Evolutionary conservation across 352 stramenopile genomes (phyloP), one percentile per base, ranked within the genome.

Genomic region (Pythium grandisporangium): DNA sequence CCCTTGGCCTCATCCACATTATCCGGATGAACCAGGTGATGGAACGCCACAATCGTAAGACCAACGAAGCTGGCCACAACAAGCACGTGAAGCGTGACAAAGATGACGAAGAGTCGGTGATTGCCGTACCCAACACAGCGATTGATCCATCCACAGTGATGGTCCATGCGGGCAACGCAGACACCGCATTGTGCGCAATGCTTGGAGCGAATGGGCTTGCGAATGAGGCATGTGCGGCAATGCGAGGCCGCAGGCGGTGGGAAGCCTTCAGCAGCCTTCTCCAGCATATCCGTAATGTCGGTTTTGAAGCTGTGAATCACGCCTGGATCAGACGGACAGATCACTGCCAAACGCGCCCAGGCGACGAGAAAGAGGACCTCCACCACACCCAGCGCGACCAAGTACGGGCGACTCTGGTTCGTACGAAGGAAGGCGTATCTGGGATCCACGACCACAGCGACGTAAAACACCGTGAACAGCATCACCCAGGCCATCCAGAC

Each of bases 121-220:
- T 94, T 94, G 20, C 56, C 61, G 26, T 70, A 84, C 2, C 83
- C 83, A 11, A 95, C 74, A 33, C 78, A 90, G 0, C 63, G 70
- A 39, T 95, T 92, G 45, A 95, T 81, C 83, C 83, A 95, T 1
- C 70, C 63, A 38, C 83, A 95, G 55, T 95, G 78, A 43, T 95
- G 83, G 43, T 95, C 83, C 48, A 90, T 70, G 6, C 80, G 74
- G n/a, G 70, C 75, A 6, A 95, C 68, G 42, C 80, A 91, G 13
- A 89, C 64, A 19, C 75, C 72, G 48, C 72, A 91, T 33, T 79
- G 63, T 6, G 61, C 55, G 36, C 82, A 93, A 47, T 93, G 82
- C 48, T 92, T 94, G 30, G 74, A 86, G 3, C 81, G 72, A 42
- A 88, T 62, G 0, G 74, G 74, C 22, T 87, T 86, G 32, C 57